Evolutionary conservation across 2,329 filamentous ascomycete species (phyloP).

Genomic region (Colletotrichum navitas): DNA sequence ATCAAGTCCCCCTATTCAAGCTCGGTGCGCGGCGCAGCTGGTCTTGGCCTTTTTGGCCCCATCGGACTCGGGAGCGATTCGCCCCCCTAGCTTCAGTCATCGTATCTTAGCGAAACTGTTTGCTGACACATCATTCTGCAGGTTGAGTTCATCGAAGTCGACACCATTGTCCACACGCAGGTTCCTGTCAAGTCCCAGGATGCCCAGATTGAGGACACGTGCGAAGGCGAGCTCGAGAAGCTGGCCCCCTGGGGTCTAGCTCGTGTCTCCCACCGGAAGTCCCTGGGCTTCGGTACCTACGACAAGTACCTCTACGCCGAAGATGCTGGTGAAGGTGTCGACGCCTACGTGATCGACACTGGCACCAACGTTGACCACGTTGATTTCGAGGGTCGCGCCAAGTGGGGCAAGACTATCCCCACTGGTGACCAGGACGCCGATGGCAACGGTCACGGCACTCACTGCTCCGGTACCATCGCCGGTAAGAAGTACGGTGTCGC

Average conservation of each 20-base stretch:
- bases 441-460: conserved; percentile 98
- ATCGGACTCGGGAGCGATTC: background rate
- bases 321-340: conserved; percentile 95
- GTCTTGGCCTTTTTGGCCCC: conserved; percentile 8
- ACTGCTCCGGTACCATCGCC: conserved; percentile 98
- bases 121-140: conserved; percentile 55
- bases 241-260: conserved; percentile 98
- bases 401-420: conserved; percentile 98
- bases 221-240: conserved; percentile 79
- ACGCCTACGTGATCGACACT: conserved; percentile 98
- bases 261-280: conserved; percentile 94
- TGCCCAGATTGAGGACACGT: conserved; percentile 55
- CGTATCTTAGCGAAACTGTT: conserved; percentile 17
- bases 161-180: conserved; percentile 91
- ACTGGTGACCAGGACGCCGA: conserved; percentile 85
- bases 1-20: conserved; percentile 4
- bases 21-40: background rate
- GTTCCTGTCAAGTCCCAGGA: conserved; percentile 52
- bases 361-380: conserved; percentile 95
- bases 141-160: conserved; percentile 97
- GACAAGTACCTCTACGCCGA: conserved; percentile 97
- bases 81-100: background rate
- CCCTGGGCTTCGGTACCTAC: conserved; percentile 89
- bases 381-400: conserved; percentile 95
- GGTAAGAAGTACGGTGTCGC: conserved; percentile 99